A percentile compares a stretch with the other conserved stretches of the same genome.
Conservation (phyloP, 2,329 filamentous ascomycete species). For the Hypoxylon sp. region DNA sequence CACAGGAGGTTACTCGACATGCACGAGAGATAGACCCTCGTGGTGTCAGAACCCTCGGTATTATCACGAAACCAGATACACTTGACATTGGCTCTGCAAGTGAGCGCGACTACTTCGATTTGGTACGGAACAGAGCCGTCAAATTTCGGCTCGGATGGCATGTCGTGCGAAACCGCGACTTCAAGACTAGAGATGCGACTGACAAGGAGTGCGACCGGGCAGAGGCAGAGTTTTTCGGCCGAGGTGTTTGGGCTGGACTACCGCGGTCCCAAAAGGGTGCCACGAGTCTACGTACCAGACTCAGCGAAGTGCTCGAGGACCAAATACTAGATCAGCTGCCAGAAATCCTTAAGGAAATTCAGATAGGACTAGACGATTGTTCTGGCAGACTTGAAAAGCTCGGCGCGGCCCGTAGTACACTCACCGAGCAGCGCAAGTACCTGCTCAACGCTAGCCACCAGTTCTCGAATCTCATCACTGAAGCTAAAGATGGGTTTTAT, state of each 20-base stretch:
- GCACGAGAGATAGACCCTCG: constrained; percentile 56
- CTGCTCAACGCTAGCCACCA: constrained; percentile 51
- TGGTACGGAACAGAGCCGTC: constrained; percentile 62
- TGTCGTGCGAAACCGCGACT: constrained; percentile 60
- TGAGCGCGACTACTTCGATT: constrained; percentile 57
- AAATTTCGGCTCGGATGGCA: constrained; percentile 67
- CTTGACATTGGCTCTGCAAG: constrained; percentile 55
- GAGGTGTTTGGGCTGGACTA: constrained; percentile 41
- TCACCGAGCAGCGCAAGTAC: constrained; percentile 52
- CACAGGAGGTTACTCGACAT: constrained; percentile 68
- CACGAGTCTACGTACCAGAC: constrained; percentile 46
- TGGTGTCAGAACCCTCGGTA: constrained; percentile 61
- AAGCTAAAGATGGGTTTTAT: constrained; percentile 53
- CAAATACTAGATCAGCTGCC: constrained; percentile 55
- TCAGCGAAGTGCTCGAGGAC: constrained; percentile 48
- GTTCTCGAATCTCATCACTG: constrained; percentile 49
- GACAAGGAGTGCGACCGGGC: constrained; percentile 36
- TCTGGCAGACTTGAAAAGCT: constrained; percentile 48
- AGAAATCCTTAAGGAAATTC: constrained; percentile 52
- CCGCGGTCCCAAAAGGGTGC: constrained; percentile 46
- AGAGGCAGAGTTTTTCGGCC: constrained; percentile 41
- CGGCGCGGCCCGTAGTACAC: constrained; percentile 47
- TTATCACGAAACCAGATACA: constrained; percentile 65
- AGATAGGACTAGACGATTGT: constrained; percentile 49
- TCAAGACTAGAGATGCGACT: constrained; percentile 31